Evolutionary conservation across 1,284 basidiomycete species (phyloP).

Genomic region (Macrocystidia cucumis): DNA sequence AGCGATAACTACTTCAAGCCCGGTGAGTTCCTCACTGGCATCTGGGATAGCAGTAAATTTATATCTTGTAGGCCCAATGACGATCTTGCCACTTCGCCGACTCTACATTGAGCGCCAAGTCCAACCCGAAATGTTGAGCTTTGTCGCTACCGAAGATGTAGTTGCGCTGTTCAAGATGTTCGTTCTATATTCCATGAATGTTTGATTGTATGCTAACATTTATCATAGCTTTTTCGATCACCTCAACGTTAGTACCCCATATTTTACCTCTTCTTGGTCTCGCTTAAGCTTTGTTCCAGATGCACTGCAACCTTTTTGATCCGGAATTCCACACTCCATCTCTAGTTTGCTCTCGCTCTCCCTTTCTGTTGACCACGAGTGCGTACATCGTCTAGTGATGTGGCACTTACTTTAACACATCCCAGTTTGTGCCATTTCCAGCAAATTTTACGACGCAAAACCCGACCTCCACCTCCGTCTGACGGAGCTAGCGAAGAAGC

Average conservation of each 20-base stretch:
- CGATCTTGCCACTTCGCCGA: slow-evolving; percentile 76
- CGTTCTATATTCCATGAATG: slow-evolving; percentile 21
- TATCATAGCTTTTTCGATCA: slow-evolving; percentile 62
- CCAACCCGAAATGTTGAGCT: slow-evolving; percentile 86
- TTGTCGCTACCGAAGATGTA: slow-evolving; percentile 79
- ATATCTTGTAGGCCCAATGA: slow-evolving; percentile 62
- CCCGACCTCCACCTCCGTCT: slow-evolving; percentile 81
- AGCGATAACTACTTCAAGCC: slow-evolving; percentile 94
- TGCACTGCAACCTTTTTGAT: slow-evolving; percentile 72
- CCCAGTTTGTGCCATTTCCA: slow-evolving; percentile 87
- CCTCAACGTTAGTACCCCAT: slow-evolving; percentile 52
- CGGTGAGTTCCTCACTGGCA: slow-evolving; percentile 33
- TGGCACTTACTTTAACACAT: slow-evolving; percentile 2
- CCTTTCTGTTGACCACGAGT: slow-evolving; percentile 91
- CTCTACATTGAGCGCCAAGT: slow-evolving; percentile 86
- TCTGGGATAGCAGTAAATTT: slow-evolving; percentile 4
- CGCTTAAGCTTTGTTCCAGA: slow-evolving; percentile 27
- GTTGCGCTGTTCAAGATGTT: slow-evolving; percentile 89
- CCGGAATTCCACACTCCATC: slow-evolving; percentile 87
- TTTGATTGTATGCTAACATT: slow-evolving; percentile 6
- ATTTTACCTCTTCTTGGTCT: slow-evolving; percentile 3
- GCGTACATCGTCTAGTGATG: slow-evolving; percentile 23
- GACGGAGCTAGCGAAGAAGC: slow-evolving; percentile 79
- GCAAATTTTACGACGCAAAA: slow-evolving; percentile 81
- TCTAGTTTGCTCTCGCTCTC: slow-evolving; percentile 85